phyloP scores from a whole-genome alignment of 129 eudicot genomes.

The Flaveria brownii region DNA sequence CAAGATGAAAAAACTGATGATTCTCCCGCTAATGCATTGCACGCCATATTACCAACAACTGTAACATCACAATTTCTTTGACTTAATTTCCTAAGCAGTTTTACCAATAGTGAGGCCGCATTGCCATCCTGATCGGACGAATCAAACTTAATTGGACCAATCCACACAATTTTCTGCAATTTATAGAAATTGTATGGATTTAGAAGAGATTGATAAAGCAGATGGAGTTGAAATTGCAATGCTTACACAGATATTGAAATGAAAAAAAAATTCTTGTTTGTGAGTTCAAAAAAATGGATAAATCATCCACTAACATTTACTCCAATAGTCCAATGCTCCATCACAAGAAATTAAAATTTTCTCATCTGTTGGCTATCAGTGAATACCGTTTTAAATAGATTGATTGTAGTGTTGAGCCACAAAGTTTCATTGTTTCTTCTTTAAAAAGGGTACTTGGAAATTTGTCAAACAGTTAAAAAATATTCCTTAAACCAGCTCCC shows the following conservation, averaged over 20 bases:
- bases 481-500: background rate
- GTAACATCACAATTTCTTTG: conserved; percentile 50
- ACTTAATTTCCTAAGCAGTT: conserved; percentile 48
- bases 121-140: conserved; percentile 37
- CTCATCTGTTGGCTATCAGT: background rate
- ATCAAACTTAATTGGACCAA: conserved; percentile 68
- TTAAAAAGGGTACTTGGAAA: background rate
- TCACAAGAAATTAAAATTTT: background rate
- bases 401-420: background rate
- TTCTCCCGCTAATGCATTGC: conserved; percentile 34
- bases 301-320: background rate
- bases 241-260: background rate
- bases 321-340: background rate
- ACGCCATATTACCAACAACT: conserved; percentile 65
- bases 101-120: conserved; percentile 59
- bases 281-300: background rate
- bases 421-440: background rate
- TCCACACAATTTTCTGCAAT: conserved; percentile 79
- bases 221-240: background rate
- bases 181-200: conserved; percentile 12
- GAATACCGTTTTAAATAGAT: background rate
- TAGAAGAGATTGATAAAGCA: conserved; percentile 4
- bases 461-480: background rate
- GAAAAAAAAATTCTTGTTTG: background rate
- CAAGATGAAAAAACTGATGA: conserved; percentile 34